A percentile compares a stretch with the other conserved stretches of the same genome.
phyloP scores from a whole-genome alignment of 345 rosid species.

The Rubroshorea leprosula region DNA sequence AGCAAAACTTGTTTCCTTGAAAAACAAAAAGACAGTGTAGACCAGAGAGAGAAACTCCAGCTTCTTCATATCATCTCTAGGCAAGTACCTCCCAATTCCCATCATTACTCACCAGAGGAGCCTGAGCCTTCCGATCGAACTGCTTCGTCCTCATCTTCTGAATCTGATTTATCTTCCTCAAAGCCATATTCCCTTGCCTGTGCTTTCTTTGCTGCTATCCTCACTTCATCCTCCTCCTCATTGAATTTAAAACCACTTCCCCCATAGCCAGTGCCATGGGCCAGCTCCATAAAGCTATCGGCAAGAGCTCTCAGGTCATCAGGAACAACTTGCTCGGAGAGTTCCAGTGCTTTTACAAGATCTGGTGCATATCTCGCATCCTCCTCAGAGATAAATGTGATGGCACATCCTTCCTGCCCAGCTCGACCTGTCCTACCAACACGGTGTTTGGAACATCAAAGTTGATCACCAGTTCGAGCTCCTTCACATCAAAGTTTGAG shows the following conservation, averaged over 20 bases:
- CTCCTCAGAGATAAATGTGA: conserved; percentile 84
- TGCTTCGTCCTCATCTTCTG: conserved; percentile 94
- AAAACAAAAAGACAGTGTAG: too few relatives aligned
- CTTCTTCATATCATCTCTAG: too few relatives aligned
- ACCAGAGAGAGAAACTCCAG: too few relatives aligned
- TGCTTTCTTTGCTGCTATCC: conserved; percentile 91
- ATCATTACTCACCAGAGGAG: too few relatives aligned
- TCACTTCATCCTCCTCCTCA: conserved; percentile 94
- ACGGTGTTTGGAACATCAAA: conserved; percentile 93
- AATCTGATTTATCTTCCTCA: conserved; percentile 93
- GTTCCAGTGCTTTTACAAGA: conserved; percentile 86
- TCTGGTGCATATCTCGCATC: conserved; percentile 96
- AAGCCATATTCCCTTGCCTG: conserved; percentile 94
- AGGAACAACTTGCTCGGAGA: conserved; percentile 93
- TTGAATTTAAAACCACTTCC: conserved; percentile 97
- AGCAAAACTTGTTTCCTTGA: too few relatives aligned
- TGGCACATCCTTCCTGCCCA: conserved; percentile 88
- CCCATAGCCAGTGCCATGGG: conserved; percentile 95
- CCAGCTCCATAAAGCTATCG: conserved; percentile 91
- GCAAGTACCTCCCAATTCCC: too few relatives aligned
- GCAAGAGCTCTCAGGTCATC: conserved; percentile 81
- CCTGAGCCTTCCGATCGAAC: conserved; percentile 82
- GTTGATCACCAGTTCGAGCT: conserved; percentile 85
- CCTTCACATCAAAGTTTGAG: conserved; percentile 93
- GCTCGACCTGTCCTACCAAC: conserved; percentile 97